Base-by-base conservation (phyloP, 1,284 basidiomycete genomes). In the Fistulina hepatica region DNA sequence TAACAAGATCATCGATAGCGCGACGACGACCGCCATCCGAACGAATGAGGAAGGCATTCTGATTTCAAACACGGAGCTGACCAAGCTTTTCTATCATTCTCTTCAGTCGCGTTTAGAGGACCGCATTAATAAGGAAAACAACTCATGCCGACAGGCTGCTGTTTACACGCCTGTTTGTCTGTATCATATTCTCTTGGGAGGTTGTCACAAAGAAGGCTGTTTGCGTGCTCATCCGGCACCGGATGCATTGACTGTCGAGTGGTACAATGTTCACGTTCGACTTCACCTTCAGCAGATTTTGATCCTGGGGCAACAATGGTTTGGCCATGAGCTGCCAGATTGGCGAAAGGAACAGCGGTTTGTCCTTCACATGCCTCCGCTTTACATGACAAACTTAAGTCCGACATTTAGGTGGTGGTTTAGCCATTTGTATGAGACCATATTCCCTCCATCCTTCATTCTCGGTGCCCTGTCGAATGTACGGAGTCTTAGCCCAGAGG, bases 201-300 rank as follows among this genome's bases (percentile, higher is more conserved):
- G 49, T 3, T 75, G 72, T 41, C 52, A 57, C 23, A 49, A 59
- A 4, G 1, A 2, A 0, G 35, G 53, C 1, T 75, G 71, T 41
- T 54, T 54, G 6, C 52, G 54, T 21, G 55, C 59, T 3, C 72
- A 74, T 42, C 39, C 60, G 10, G 32, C 44, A 6, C 10, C 43
- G 1, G 39, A 42, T 0, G 35, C 49, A 6, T 44, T 66, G 28
- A 49, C 52, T 30, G 22, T 48, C 0, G 51, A 47, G 9, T 55
- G 50, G 41, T 71, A 65, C 43, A 63, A 65, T 27, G 6, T 40
- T 4, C 64, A 63, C 3, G 52, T 73, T 5, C 53, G 60, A 2
- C 49, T 70, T 13, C 59, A 67, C 46, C 47, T 75, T 2, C 62
- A 65, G 33, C 71, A 74, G 40, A 63, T 74, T 3, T 40, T 58